Conservation (phyloP, 2,329 filamentous ascomycete genomes). For the Ampelomyces quisqualis region DNA sequence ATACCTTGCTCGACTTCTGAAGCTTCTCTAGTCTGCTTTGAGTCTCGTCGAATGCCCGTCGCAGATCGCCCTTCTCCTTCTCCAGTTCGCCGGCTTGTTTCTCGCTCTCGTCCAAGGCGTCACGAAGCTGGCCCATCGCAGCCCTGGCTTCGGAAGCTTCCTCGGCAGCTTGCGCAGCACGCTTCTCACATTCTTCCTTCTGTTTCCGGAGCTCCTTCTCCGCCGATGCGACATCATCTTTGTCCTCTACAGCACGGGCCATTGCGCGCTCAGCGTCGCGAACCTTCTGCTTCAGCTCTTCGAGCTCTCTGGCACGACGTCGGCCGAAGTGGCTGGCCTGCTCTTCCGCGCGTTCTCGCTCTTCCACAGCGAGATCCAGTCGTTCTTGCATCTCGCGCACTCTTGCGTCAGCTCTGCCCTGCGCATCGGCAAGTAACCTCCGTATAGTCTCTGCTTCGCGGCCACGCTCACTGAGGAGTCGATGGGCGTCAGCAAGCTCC, state of each 20-base stretch:
- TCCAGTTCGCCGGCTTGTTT: slow-evolving; percentile 80
- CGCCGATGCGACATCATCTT: slow-evolving; percentile 71
- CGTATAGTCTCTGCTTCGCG: slow-evolving; percentile 95
- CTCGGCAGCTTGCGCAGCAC: slow-evolving; percentile 66
- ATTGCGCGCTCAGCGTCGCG: slow-evolving; percentile 79
- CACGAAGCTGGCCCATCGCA: slow-evolving; percentile 74
- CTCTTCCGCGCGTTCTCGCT: slow-evolving; percentile 89
- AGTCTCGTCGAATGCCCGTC: slow-evolving; percentile 74
- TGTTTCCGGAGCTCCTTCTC: slow-evolving; percentile 73
- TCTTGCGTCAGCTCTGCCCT: slow-evolving; percentile 76
- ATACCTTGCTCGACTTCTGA: slow-evolving; percentile 63
- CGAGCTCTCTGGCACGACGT: slow-evolving; percentile 75
- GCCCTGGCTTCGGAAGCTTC: slow-evolving; percentile 75
- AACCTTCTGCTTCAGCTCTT: slow-evolving; percentile 77
- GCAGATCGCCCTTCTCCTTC: slow-evolving; percentile 74
- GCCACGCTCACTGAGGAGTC: slow-evolving; percentile 81
- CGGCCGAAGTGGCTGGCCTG: slow-evolving; percentile 78
- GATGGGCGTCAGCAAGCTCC: slow-evolving; percentile 84
- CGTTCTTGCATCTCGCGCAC: slow-evolving; percentile 85
- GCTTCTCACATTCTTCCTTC: slow-evolving; percentile 72
- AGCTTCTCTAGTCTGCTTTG: slow-evolving; percentile 76
- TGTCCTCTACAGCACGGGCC: slow-evolving; percentile 69
- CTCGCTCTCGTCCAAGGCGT: slow-evolving; percentile 84
- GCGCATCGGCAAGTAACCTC: slow-evolving; percentile 79
- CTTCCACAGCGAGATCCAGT: slow-evolving; percentile 88